Conservation (phyloP, 768 basidiomycete genomes). For the Collybia sp. region DNA sequence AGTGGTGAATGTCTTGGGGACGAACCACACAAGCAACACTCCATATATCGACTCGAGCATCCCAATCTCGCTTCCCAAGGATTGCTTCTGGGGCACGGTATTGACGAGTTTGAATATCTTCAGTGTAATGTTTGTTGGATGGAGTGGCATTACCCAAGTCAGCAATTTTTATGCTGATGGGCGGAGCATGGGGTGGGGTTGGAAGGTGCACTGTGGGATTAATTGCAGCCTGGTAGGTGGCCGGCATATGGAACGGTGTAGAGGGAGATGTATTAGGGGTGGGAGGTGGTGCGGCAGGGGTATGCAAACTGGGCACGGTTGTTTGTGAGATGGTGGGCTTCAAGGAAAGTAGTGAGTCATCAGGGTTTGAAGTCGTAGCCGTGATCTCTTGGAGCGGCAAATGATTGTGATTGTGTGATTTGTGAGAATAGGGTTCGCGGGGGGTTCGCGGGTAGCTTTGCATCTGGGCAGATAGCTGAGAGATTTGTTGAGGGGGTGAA, state of each 20-base stretch:
- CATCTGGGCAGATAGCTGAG: slow-evolving; percentile 37
- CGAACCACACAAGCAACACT: slow-evolving; percentile 82
- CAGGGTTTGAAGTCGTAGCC: too few species aligned
- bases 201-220: neutral
- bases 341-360: neutral
- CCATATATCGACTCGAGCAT: slow-evolving; percentile 84
- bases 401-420: neutral
- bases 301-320: slow-evolving; percentile 19
- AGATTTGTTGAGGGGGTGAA: slow-evolving; percentile 35
- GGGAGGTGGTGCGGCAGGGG: slow-evolving; percentile 29
- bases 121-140: slow-evolving; percentile 85
- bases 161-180: slow-evolving; percentile 87
- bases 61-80: slow-evolving; percentile 84
- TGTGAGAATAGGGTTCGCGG: neutral
- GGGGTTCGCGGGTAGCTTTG: slow-evolving; percentile 9
- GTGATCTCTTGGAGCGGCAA: slow-evolving; percentile 2
- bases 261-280: slow-evolving; percentile 29
- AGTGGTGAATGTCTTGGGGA: slow-evolving; percentile 5
- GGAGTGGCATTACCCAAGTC: slow-evolving; percentile 94
- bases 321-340: slow-evolving; percentile 8
- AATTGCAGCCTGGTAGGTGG: slow-evolving; percentile 6
- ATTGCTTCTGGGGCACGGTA: slow-evolving; percentile 96
- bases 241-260: slow-evolving; percentile 12
- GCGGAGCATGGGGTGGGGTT: slow-evolving; percentile 22
- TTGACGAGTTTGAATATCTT: slow-evolving; percentile 95